Evolutionary conservation across 1,284 basidiomycete genomes (phyloP), one percentile per base, ranked within the genome.

Genomic region (Melampsora larici-populina): DNA sequence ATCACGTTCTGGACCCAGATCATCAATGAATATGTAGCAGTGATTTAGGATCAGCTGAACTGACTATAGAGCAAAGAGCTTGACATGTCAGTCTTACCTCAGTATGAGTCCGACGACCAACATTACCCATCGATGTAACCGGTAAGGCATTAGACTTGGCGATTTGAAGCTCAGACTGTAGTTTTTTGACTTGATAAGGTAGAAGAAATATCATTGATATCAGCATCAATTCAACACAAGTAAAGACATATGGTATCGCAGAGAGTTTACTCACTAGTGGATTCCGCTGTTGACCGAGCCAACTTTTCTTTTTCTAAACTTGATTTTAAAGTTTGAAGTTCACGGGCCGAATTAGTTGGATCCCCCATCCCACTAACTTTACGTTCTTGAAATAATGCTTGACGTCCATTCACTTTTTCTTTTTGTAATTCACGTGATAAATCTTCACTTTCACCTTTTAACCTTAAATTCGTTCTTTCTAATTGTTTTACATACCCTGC

Each of bases 401-500:
- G 48, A 63, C 89, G 87, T 36, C 91, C 84, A 79, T 89, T 89
- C 29, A 88, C 86, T 73, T 89, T 89, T 81, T 92, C 91, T 79
- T 88, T 87, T 80, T 93, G 91, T 31, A 89, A 89, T 83, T 92
- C 90, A 46, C 92, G 87, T 40, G 87, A 86, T 64, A 93, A 85
- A 83, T 97, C 95, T 82, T 98, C 94, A 7, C 91, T 89, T 83
- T 98, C 95, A 33, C 88, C 88, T 15, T 89, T 87, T 58, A 97
- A 86, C 0, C 92, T 88, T 48, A 87, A 86, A 83, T 91, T 93
- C 3, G 89, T 89, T 83, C 92, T 92, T 85, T 94, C 91, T 24
- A 96, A 86, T 31, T 92, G 93, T 62, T 90, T 89, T 78, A 94
- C 92, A 81, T 93, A 92, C 2, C 88, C 87, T 0, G 86, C 86